Base-by-base conservation (phyloP, 352 stramenopile genomes). In the Phytophthora europaea region DNA sequence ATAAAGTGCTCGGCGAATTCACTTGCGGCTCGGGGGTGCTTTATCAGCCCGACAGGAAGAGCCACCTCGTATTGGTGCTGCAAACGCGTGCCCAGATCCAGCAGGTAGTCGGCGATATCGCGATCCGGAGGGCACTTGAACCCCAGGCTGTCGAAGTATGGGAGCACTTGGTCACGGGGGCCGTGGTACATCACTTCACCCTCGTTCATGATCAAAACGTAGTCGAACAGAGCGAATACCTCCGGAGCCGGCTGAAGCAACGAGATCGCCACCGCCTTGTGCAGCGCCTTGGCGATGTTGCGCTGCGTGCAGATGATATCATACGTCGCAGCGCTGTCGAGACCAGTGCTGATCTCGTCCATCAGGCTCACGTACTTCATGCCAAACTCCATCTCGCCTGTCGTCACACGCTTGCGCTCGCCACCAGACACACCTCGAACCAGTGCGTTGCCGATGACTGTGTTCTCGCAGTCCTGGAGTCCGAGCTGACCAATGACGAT, bases 351-450 rank as follows among this genome's bases (percentile, higher is more conserved):
- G 68, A 85, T 84, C 66, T 86, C 67, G 75, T 98, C 92, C 55
- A 96, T 80, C 85, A 51, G 50, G 9, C 68, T 81, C 53, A 79
- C 82, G 23, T 76, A 75, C 89, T 45, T 90, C 92, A 64, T 91
- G 82, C 57, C 92, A 52, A 94, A 86, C 50, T 95, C 73, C 84
- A 99, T 98, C 80, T 93, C 82, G 26, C 82, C 85, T 2, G 74
- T 81, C 6, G 85, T 93, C 63, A 93, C 83, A 22, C 87, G 83
- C 75, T 89, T 89, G 16, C 82, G 74, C 48, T 67, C 61, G 6
- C 86, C 84, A 22, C 84, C 84, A 8, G 82, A 91, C 22, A 92
- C 76, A 36, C 85, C 85, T 20, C 83, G 77, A 5, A 81, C 38
- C 22, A 90, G 61, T 5, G 51, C 65, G 47, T 90, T 67, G 10